phyloP scores from a whole-genome alignment of 768 basidiomycete genomes.

The Mycena sanguinolenta region DNA sequence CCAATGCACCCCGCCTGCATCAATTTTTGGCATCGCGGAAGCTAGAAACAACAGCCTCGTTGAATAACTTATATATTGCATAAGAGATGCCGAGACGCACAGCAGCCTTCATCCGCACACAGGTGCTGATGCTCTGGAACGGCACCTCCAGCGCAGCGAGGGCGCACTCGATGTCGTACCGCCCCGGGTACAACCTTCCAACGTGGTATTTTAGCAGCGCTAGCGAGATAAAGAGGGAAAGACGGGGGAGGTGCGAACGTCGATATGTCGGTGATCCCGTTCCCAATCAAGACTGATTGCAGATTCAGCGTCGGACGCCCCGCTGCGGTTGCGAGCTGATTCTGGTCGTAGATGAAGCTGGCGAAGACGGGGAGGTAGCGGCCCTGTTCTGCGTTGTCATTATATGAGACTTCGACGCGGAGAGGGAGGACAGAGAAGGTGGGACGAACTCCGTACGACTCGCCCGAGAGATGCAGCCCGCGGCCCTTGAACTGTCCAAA shows the following conservation, averaged over 20 bases:
- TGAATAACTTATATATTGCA: background rate
- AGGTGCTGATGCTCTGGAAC: conserved; percentile 64
- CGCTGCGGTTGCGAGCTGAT: conserved; percentile 66
- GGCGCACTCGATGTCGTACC: conserved; percentile 67
- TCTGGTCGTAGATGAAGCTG: conserved; percentile 81
- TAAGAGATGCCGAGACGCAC: conserved; percentile 52
- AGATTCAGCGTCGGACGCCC: conserved; percentile 76
- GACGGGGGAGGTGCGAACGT: conserved; percentile 44
- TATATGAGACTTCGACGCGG: background rate
- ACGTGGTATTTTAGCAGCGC: background rate
- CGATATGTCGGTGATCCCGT: conserved; percentile 61
- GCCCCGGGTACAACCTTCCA: conserved; percentile 57
- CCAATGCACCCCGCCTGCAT: conserved; percentile 71
- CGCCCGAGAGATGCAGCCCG: conserved; percentile 80
- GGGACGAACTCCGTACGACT: conserved; percentile 78
- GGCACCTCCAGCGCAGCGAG: conserved; percentile 64
- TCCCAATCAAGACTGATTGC: conserved; percentile 79
- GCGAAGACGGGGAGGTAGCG: conserved; percentile 83
- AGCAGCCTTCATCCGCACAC: conserved; percentile 71
- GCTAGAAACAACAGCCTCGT: conserved; percentile 46
- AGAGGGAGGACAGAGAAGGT: no score
- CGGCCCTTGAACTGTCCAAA: conserved; percentile 81
- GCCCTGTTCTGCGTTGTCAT: conserved; percentile 59
- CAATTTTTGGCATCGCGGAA: conserved; percentile 74
- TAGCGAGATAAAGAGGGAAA: background rate